Evolutionary conservation across 495 filamentous ascomycete species (phyloP).

Genomic region (Penicillium odoratum): DNA sequence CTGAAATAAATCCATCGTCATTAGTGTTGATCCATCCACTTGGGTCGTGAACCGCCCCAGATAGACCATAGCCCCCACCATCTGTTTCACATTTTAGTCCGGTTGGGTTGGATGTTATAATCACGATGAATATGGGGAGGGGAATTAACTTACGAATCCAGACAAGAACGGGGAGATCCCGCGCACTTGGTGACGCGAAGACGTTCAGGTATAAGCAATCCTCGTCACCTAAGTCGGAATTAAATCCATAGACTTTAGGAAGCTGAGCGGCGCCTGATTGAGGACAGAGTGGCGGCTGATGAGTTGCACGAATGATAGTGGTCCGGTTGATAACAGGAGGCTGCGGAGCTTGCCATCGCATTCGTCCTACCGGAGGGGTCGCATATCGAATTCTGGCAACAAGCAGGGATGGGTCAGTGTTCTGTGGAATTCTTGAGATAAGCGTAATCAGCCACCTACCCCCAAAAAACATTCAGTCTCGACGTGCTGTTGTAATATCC

Average conservation of each 20-base stretch:
- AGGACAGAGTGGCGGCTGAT: conserved; percentile 18
- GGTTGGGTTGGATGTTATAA: neutral
- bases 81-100: conserved; percentile 1
- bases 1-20: conserved; percentile 10
- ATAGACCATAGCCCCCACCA: conserved; percentile 15
- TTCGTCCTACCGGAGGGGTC: conserved; percentile 35
- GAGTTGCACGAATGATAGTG: conserved; percentile 5
- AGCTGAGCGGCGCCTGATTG: conserved; percentile 18
- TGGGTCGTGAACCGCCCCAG: conserved; percentile 11
- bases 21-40: conserved; percentile 14
- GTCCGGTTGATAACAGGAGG: conserved; percentile 18
- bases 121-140: neutral
- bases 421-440: neutral
- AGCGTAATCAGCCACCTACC: conserved; percentile 12
- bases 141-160: conserved; percentile 15
- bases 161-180: conserved; percentile 6
- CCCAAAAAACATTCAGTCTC: conserved; percentile 25
- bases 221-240: conserved; percentile 38
- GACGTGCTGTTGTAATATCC: conserved; percentile 19
- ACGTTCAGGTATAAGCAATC: conserved; percentile 72
- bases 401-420: neutral
- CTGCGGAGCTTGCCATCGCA: conserved; percentile 36
- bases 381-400: conserved; percentile 37
- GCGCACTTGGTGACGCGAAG: conserved; percentile 57
- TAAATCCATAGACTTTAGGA: conserved; percentile 13